phyloP scores from a whole-genome alignment of 1,139 yeast genomes.

The Diutina siamensis region DNA sequence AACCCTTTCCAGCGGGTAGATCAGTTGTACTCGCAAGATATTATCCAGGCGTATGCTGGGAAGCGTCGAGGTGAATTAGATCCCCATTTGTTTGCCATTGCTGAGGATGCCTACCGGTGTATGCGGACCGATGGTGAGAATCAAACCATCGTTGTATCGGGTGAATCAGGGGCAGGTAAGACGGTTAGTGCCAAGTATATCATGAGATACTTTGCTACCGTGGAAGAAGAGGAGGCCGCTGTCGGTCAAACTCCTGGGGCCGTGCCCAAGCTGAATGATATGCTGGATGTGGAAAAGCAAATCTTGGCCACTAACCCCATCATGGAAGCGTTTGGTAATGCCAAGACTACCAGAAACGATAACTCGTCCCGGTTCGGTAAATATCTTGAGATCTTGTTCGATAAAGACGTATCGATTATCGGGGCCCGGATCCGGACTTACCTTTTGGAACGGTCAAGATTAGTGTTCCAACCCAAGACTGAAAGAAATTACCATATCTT shows the following conservation, averaged over 20 bases:
- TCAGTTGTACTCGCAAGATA: slow-evolving; percentile 81
- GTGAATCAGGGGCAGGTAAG: slow-evolving; percentile 98
- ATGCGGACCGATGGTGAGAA: slow-evolving; percentile 78
- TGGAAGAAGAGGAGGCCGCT: slow-evolving; percentile 42
- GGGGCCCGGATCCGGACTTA: slow-evolving; percentile 95
- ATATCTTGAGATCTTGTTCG: slow-evolving; percentile 83
- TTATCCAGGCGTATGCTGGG: slow-evolving; percentile 90
- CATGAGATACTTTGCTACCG: slow-evolving; percentile 96
- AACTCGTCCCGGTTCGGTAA: slow-evolving; percentile 97
- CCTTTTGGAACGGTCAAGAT: slow-evolving; percentile 82
- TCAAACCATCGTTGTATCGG: slow-evolving; percentile 94
- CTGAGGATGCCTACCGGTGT: slow-evolving; percentile 95
- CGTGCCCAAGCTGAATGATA: slow-evolving; percentile 43
- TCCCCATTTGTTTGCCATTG: slow-evolving; percentile 95
- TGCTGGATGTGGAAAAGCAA: slow-evolving; percentile 89
- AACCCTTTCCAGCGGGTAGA: slow-evolving; percentile 93
- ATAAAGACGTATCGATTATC: slow-evolving; percentile 60
- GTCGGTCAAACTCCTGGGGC: slow-evolving; percentile 22
- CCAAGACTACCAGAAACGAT: slow-evolving; percentile 94
- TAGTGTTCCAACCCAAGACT: slow-evolving; percentile 80
- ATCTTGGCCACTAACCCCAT: slow-evolving; percentile 96
- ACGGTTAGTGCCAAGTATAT: slow-evolving; percentile 95
- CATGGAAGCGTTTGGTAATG: slow-evolving; percentile 98
- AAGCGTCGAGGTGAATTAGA: slow-evolving; percentile 87
- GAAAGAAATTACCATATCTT: slow-evolving; percentile 95